phyloP scores from a whole-genome alignment of 495 filamentous ascomycete species.

The Aspergillus ostianus region DNA sequence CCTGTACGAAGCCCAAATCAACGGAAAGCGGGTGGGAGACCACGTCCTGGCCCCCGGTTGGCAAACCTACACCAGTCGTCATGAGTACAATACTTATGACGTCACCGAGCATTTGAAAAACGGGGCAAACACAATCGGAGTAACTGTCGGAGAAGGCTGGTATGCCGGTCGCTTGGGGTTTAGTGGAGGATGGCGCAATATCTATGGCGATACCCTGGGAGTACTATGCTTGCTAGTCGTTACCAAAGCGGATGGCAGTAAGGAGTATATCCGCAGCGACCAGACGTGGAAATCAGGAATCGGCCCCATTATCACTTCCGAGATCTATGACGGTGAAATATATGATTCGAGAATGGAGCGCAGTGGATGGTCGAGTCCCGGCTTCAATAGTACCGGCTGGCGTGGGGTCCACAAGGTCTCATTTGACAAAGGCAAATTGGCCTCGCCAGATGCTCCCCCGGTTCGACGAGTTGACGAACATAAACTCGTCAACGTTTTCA shows the following conservation, averaged over 20 bases:
- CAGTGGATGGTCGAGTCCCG: constrained; percentile 8
- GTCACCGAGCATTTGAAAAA: constrained; percentile 34
- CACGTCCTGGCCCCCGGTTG: constrained; percentile 41
- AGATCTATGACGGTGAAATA: constrained; percentile 52
- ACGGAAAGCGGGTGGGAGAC: constrained; percentile 42
- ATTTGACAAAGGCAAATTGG: constrained; percentile 25
- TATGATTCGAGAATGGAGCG: constrained; percentile 38
- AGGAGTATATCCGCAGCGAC: constrained; percentile 35
- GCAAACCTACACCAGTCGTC: constrained; percentile 45
- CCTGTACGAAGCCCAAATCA: constrained; percentile 43
- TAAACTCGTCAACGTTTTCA: constrained; percentile 36
- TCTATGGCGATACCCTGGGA: constrained; percentile 45
- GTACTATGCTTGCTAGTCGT: constrained; percentile 41
- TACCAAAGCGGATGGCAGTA: constrained; percentile 34
- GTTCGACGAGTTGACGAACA: constrained; percentile 35
- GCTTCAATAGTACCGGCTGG: constrained; percentile 13
- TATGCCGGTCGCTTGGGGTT: constrained; percentile 43
- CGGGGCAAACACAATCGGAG: constrained; percentile 42
- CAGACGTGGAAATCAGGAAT: constrained; percentile 11
- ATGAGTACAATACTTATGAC: constrained; percentile 50
- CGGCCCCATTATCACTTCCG: constrained; percentile 35
- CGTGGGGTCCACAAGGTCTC: constrained; percentile 22
- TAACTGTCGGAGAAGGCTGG: constrained; percentile 53
- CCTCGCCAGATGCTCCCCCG: constrained; percentile 39
- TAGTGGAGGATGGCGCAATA: constrained; percentile 21